These are phyloP conservation scores for Xanthoparmelia taractica DNA, from an alignment of 495 filamentous ascomycete species.

Conservation along the genomic window DNA sequence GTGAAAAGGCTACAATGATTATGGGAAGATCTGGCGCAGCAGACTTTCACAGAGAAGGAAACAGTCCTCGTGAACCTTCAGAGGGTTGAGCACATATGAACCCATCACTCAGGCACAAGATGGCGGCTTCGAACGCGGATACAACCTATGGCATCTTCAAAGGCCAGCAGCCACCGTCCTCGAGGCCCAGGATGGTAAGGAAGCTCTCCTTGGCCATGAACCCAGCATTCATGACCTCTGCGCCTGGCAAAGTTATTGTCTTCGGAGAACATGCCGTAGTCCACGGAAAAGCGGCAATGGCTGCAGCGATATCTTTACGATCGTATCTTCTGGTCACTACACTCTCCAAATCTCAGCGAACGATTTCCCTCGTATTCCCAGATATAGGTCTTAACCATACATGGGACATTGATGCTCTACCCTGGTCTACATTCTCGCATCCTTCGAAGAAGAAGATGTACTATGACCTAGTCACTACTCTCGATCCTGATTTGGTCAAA, in stretches of 20 bases:
- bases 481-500: conserved; percentile 72
- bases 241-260: conserved; percentile 94
- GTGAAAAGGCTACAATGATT: neutral
- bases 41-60: neutral
- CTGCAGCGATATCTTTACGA: conserved; percentile 84
- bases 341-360: conserved; percentile 76
- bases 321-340: conserved; percentile 93
- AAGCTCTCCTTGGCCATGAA: conserved; percentile 50
- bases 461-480: conserved; percentile 74
- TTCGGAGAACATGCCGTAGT: conserved; percentile 97
- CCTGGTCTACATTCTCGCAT: conserved; percentile 72
- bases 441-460: conserved; percentile 86
- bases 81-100: neutral
- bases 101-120: neutral
- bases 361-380: conserved; percentile 75
- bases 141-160: conserved; percentile 10
- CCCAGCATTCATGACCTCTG: conserved; percentile 94
- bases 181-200: conserved; percentile 22
- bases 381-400: conserved; percentile 80
- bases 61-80: neutral
- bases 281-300: conserved; percentile 91
- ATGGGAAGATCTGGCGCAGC: neutral
- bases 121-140: conserved; percentile 12
- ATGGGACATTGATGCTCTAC: conserved; percentile 84
- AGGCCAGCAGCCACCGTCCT: neutral